phyloP scores from a whole-genome alignment of 2,329 filamentous ascomycete genomes.

The Fusarium robinianum region DNA sequence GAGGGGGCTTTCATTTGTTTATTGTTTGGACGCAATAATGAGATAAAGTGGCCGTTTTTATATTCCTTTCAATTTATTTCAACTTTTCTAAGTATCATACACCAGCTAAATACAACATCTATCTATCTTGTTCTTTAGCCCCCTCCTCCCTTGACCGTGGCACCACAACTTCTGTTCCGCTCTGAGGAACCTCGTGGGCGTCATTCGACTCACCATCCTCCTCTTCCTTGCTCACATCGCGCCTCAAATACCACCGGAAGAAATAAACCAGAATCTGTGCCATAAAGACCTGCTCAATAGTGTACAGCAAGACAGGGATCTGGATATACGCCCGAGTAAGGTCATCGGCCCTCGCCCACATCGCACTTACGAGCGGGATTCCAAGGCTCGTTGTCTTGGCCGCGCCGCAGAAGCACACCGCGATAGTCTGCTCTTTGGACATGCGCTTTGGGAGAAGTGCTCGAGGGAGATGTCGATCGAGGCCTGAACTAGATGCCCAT shows the following conservation, averaged over 20 bases:
- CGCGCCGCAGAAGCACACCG: constrained; percentile 73
- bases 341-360: constrained; percentile 63
- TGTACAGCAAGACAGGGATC: constrained; percentile 66
- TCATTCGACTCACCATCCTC: constrained; percentile 33
- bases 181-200: too few relatives aligned
- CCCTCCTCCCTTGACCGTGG: too few relatives aligned
- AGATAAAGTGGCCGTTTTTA: too few relatives aligned
- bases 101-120: too few relatives aligned
- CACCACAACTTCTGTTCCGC: too few relatives aligned
- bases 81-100: too few relatives aligned
- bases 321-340: constrained; percentile 62
- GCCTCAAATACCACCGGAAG: constrained; percentile 51
- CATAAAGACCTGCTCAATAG: constrained; percentile 59
- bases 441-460: constrained; percentile 56
- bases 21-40: too few relatives aligned
- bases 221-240: constrained; percentile 29
- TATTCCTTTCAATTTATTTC: too few relatives aligned
- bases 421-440: constrained; percentile 65
- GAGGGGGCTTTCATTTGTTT: too few relatives aligned
- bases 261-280: constrained; percentile 52
- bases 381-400: constrained; percentile 74
- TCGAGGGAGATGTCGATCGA: constrained; percentile 44
- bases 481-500: constrained; percentile 21
- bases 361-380: constrained; percentile 69
- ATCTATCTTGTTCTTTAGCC: too few relatives aligned